Base-by-base conservation (phyloP, 208 protist genomes). In the Leishmania mexicana region DNA sequence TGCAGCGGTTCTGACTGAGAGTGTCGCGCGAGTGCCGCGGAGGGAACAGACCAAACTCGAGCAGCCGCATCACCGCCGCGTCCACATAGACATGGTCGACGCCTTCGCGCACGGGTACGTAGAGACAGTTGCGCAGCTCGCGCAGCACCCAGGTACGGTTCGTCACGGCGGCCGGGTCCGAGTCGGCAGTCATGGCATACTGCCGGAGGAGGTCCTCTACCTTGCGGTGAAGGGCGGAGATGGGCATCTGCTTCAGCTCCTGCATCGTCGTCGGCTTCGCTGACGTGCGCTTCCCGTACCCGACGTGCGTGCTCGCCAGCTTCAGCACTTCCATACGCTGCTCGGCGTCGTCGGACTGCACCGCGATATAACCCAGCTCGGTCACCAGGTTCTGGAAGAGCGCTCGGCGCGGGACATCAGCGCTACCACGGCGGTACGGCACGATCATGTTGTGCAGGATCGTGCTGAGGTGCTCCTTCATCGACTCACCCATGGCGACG, bases 121-220 rank as follows among this genome's bases (percentile, higher is more conserved):
- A 87, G 31, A 97, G 87, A 74, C 92, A 96, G 65, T 90, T 89
- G 35, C 92, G 92, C 68, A 97, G 86, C 85, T 97, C 95, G 3
- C 90, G 89, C 72, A 97, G 85, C 28, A 93, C 87, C 93, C 95
- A 97, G 15, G 89, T 96, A 80, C 95, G 93, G 80, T 92, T 96
- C 45, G 91, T 88, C 60, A 77, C 80, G 7, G 93, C 88, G 2
- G 93, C 90, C 24, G 87, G 86, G 54, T 95, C 88, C 54, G 49
- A 75, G 80, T 96, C 88, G 11, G 65, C 78, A 67, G 82, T 96
- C 78, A 71, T 71, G 42, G 83, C 86, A 83, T 96, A 96, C 82
- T 97, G 95, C 35, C 60, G 49, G 21, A 96, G 65, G 7, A 97
- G 87, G 83, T 96, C 92, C 38, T 83, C 79, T 64, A 96, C 89